phyloP scores from a whole-genome alignment of 495 filamentous ascomycete genomes.

The Penicillium maclennaniae region DNA sequence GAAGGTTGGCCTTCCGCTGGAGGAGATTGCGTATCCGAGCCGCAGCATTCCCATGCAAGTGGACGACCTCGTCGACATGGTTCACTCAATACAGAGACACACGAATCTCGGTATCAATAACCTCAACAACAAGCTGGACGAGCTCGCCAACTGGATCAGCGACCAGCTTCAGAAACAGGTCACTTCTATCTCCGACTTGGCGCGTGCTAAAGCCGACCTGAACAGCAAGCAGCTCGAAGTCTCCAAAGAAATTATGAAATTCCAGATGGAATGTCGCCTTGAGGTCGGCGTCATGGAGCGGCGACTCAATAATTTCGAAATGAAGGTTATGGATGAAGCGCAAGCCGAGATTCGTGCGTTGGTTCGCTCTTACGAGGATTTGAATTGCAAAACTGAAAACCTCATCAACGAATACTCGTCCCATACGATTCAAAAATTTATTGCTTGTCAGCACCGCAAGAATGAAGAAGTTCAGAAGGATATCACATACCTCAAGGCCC shows the following conservation, averaged over 20 bases:
- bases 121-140: conserved; percentile 8
- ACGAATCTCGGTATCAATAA: conserved; percentile 2
- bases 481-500: conserved; percentile 3
- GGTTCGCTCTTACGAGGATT: conserved; percentile 2
- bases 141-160: conserved; percentile 13
- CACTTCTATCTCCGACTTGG: conserved; percentile 3
- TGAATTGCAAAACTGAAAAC: conserved; percentile 6
- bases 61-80: conserved; percentile 11
- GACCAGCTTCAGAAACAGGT: conserved; percentile 13
- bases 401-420: conserved; percentile 1
- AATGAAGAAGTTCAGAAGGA: conserved; percentile 10
- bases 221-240: conserved; percentile 6
- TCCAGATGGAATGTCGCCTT: conserved; percentile 11
- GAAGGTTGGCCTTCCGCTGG: not conserved
- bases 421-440: conserved; percentile 4
- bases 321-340: conserved; percentile 8
- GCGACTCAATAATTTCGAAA: conserved; percentile 8
- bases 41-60: not conserved
- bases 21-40: not conserved
- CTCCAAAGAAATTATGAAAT: conserved; percentile 9
- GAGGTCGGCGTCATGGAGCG: conserved; percentile 11
- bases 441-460: conserved; percentile 5
- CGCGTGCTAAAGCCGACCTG: conserved; percentile 11
- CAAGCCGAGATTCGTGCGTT: conserved; percentile 8
- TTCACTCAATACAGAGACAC: conserved; percentile 10